Evolutionary conservation across 495 filamentous ascomycete species (phyloP).

Genomic region (Penicillium robsamsonii): DNA sequence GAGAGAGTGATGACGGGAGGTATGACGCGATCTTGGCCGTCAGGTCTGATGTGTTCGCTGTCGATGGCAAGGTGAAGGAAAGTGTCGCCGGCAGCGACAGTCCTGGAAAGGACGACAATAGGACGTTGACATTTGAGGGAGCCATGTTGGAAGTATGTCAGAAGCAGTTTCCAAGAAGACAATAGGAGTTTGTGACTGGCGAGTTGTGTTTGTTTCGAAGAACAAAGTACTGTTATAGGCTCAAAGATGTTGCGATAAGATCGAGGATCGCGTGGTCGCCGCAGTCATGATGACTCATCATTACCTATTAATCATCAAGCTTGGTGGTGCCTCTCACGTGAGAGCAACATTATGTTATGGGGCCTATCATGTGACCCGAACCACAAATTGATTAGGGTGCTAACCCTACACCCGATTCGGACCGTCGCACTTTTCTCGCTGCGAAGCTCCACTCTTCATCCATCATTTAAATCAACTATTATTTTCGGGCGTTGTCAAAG

Average conservation of each 20-base stretch:
- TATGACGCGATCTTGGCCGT: conserved; percentile 58
- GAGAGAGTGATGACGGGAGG: conserved; percentile 54
- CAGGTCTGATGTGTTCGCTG: conserved; percentile 65
- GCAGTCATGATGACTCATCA: background rate
- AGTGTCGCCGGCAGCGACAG: conserved; percentile 76
- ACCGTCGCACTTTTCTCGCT: conserved; percentile 44
- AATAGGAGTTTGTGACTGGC: background rate
- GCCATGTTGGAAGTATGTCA: conserved; percentile 28
- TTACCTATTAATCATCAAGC: background rate
- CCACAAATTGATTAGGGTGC: conserved; percentile 34
- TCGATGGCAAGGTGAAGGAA: conserved; percentile 62
- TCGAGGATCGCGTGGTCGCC: background rate
- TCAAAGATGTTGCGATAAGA: conserved; percentile 5
- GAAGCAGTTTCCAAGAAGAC: background rate
- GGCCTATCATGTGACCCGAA: conserved; percentile 18
- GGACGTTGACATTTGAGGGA: conserved; percentile 64
- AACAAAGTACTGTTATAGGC: background rate
- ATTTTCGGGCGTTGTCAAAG: conserved; percentile 48
- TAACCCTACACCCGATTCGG: conserved; percentile 37
- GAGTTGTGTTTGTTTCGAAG: background rate
- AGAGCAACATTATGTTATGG: background rate
- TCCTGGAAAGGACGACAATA: conserved; percentile 80
- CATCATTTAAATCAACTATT: conserved; percentile 42
- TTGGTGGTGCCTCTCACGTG: background rate
- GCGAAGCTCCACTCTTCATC: conserved; percentile 40